phyloP scores from a whole-genome alignment of 352 stramenopile genomes.

The Phytophthora rubi region DNA sequence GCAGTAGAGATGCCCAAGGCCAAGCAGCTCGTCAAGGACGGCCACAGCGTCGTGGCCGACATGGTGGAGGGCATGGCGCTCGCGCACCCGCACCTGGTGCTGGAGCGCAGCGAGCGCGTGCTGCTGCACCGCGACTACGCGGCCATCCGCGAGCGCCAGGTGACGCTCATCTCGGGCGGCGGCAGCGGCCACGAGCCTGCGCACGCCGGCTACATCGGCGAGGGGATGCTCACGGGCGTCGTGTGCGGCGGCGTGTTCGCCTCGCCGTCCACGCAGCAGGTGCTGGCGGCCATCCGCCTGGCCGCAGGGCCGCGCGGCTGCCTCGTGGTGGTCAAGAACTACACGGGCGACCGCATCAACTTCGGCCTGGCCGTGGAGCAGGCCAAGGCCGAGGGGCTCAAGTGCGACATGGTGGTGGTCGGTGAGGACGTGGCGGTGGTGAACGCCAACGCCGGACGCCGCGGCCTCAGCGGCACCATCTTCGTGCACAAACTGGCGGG shows the following conservation, averaged over 20 bases:
- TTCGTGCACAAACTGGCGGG: constrained; percentile 98
- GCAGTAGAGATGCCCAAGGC: constrained; percentile 34
- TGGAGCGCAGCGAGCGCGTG: constrained; percentile 65
- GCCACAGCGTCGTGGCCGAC: constrained; percentile 64
- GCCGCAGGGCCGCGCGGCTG: constrained; percentile 84
- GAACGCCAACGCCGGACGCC: constrained; percentile 96
- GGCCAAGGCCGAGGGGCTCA: constrained; percentile 92
- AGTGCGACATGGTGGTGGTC: constrained; percentile 96
- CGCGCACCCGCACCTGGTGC: constrained; percentile 70
- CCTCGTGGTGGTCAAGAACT: constrained; percentile 99
- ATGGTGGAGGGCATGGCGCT: constrained; percentile 82
- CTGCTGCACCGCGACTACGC: constrained; percentile 79
- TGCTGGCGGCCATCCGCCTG: constrained; percentile 95
- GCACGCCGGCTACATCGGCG: constrained; percentile 96
- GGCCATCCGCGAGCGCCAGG: constrained; percentile 66
- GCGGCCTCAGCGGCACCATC: constrained; percentile 96
- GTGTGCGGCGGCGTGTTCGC: constrained; percentile 98
- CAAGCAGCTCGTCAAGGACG: constrained; percentile 64
- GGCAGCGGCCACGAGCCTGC: constrained; percentile 94
- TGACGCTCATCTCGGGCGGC: constrained; percentile 80
- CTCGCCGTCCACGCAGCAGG: constrained; percentile 92
- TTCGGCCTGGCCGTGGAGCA: constrained; percentile 98
- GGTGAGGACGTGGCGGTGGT: constrained; percentile 92
- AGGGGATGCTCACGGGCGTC: constrained; percentile 96
- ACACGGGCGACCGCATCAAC: constrained; percentile 98